These are phyloP conservation scores for Mortierella sp. DNA, from an alignment of 371 early-diverging fungal species.

Conservation along the genomic window DNA sequence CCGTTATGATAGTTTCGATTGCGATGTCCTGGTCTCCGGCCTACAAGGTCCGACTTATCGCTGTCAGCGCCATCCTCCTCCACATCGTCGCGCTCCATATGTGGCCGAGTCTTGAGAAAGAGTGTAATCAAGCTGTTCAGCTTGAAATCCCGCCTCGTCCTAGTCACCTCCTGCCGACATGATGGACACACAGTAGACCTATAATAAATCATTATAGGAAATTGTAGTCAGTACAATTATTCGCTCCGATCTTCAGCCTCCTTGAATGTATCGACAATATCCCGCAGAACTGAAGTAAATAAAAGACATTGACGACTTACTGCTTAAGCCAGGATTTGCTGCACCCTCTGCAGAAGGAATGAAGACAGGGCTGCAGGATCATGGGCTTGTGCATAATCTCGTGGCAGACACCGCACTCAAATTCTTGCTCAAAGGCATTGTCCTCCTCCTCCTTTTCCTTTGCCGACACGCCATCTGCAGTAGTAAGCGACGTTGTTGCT, in stretches of 20 bases:
- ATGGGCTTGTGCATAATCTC: constrained; percentile 52
- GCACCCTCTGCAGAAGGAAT: constrained; percentile 50
- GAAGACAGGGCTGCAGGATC: constrained; percentile 49
- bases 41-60: constrained; percentile 40
- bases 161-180: constrained; percentile 34
- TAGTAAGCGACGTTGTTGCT: too few relatives aligned
- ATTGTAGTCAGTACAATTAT: background rate
- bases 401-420: constrained; percentile 52
- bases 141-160: constrained; percentile 47
- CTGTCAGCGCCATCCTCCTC: constrained; percentile 39
- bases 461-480: background rate
- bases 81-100: constrained; percentile 46
- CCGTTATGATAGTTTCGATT: constrained; percentile 10
- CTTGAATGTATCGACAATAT: background rate
- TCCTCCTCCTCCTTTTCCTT: constrained; percentile 31
- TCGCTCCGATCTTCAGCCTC: too few relatives aligned
- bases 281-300: background rate
- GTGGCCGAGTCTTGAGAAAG: constrained; percentile 40
- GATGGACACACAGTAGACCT: constrained; percentile 39
- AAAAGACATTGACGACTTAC: constrained; percentile 12
- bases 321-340: constrained; percentile 41
- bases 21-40: background rate
- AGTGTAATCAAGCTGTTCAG: constrained; percentile 43
- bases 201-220: background rate
- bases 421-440: constrained; percentile 45